phyloP scores from a whole-genome alignment of 1,284 basidiomycete species.

The Sparassis latifolia region DNA sequence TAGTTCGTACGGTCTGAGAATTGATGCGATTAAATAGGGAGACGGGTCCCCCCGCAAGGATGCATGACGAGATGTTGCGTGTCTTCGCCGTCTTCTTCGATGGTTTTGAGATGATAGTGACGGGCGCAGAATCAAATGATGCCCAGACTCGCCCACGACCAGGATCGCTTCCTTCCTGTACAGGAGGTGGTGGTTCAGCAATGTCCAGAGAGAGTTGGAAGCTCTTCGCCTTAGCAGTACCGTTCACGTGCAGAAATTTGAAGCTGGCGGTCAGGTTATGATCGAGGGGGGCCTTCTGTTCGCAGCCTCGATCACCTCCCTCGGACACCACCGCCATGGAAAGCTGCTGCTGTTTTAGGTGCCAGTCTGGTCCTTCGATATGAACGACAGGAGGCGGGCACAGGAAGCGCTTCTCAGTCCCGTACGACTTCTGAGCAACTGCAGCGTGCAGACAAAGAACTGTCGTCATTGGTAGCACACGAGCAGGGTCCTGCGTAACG shows the following conservation, averaged over 20 bases:
- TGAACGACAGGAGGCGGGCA: conserved; percentile 86
- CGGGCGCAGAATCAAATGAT: conserved; percentile 85
- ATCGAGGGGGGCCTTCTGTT: conserved; percentile 76
- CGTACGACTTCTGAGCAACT: conserved; percentile 89
- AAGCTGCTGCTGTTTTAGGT: conserved; percentile 73
- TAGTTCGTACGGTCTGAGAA: conserved; percentile 93
- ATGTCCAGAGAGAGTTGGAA: conserved; percentile 84
- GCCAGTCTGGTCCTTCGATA: conserved; percentile 78
- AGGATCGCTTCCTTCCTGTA: conserved; percentile 44
- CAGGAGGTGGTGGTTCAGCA: conserved; percentile 55
- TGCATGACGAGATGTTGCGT: conserved; percentile 87
- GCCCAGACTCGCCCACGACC: conserved; percentile 74
- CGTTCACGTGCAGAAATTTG: conserved; percentile 86
- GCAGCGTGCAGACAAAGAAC: conserved; percentile 84
- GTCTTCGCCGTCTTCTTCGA: conserved; percentile 97
- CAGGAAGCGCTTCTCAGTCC: conserved; percentile 86
- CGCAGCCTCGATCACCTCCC: conserved; percentile 73
- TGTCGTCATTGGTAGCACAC: conserved; percentile 80
- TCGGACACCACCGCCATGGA: conserved; percentile 85
- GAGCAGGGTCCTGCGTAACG: conserved; percentile 62
- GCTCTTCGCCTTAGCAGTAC: conserved; percentile 84
- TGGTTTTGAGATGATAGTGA: conserved; percentile 94
- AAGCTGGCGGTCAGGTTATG: conserved; percentile 80
- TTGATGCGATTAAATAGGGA: conserved; percentile 96
- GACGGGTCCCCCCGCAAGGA: conserved; percentile 85